Conservation (phyloP, 768 basidiomycete genomes). For the Suillus brevipes region DNA sequence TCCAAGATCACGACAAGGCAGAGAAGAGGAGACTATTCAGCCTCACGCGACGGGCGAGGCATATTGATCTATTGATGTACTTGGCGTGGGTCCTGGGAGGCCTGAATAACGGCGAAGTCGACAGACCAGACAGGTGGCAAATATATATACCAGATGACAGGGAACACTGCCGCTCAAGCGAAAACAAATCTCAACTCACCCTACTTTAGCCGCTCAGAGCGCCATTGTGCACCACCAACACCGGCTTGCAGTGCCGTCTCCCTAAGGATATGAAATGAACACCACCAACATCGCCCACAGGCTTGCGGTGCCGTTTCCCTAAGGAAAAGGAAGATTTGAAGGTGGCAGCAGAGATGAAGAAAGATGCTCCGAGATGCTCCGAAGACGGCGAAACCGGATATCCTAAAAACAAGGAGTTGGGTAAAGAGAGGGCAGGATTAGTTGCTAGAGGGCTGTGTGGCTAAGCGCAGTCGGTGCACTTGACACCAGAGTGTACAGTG, state of each 20-base stretch:
- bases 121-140: neutral
- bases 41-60: too few species aligned
- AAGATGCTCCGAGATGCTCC: neutral
- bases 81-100: neutral
- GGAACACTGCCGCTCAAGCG: neutral
- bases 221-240: neutral
- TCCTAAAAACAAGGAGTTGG: neutral
- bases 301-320: neutral
- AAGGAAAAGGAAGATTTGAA: neutral
- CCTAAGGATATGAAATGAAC: neutral
- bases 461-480: too few species aligned
- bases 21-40: too few species aligned
- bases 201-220: neutral
- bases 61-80: too few species aligned
- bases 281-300: neutral
- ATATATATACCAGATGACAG: neutral
- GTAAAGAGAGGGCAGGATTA: neutral
- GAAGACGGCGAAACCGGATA: neutral
- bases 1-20: too few species aligned
- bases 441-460: neutral
- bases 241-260: neutral
- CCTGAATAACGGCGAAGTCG: neutral
- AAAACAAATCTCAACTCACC: neutral
- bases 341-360: neutral
- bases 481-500: too few species aligned